Conservation (phyloP, 495 filamentous ascomycete genomes). For the Aspergillus steynii region DNA sequence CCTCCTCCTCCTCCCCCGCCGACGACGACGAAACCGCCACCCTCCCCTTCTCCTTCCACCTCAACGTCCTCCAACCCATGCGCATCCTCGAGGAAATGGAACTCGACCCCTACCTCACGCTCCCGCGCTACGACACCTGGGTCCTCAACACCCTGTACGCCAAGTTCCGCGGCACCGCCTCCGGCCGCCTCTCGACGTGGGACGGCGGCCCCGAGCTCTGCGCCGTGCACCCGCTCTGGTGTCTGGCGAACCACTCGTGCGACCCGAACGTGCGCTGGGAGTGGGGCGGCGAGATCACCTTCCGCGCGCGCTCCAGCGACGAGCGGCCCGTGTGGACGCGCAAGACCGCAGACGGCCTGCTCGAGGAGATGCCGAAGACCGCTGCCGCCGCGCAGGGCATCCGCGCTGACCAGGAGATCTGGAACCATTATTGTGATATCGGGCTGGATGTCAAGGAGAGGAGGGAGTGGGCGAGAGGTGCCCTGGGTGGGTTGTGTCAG, state of each 20-base stretch:
- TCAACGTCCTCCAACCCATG: constrained; percentile 78
- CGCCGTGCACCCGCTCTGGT: constrained; percentile 76
- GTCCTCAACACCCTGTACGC: constrained; percentile 88
- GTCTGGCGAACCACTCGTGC: constrained; percentile 88
- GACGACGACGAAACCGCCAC: constrained; percentile 22
- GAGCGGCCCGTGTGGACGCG: constrained; percentile 51
- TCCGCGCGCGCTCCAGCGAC: constrained; percentile 47
- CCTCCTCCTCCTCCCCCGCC: not conserved
- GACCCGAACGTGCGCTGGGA: constrained; percentile 94
- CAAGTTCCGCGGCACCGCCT: constrained; percentile 92
- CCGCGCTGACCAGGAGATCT: constrained; percentile 74
- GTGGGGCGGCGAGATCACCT: constrained; percentile 82
- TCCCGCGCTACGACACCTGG: constrained; percentile 78
- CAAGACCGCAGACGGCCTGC: constrained; percentile 16
- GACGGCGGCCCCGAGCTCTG: constrained; percentile 78
- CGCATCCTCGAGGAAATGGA: constrained; percentile 91
- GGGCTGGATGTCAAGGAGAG: constrained; percentile 71
- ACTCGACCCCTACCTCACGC: constrained; percentile 72
- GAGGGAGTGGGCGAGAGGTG: constrained; percentile 84
- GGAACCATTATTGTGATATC: constrained; percentile 95
- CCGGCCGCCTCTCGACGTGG: constrained; percentile 69
- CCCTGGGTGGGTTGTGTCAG: constrained; percentile 80
- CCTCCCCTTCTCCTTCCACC: constrained; percentile 86
- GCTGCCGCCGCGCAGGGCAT: constrained; percentile 51
- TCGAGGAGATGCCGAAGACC: not conserved